phyloP scores from a whole-genome alignment of 176 grass and related monocot species.

The Calamus simplicifolius region DNA sequence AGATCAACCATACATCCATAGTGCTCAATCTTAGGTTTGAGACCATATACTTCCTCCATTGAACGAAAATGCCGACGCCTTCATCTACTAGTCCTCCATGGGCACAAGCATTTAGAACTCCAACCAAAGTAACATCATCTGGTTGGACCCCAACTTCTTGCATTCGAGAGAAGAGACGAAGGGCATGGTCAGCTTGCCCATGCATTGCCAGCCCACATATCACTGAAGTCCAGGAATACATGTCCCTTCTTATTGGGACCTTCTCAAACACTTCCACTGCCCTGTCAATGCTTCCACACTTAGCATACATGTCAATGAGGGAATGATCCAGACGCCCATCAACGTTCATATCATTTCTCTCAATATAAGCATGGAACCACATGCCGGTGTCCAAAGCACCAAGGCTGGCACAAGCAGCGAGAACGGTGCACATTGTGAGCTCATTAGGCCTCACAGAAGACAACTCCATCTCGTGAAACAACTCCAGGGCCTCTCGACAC shows the following conservation, averaged over 20 bases:
- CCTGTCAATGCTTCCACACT: slow-evolving; percentile 60
- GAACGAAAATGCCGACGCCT: slow-evolving; percentile 48
- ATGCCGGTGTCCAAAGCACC: slow-evolving; percentile 54
- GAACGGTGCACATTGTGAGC: slow-evolving; percentile 48
- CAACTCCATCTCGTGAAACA: slow-evolving; percentile 55
- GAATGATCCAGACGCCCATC: slow-evolving; percentile 27
- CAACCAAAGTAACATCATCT: slow-evolving; percentile 61
- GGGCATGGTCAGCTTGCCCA: slow-evolving; percentile 39
- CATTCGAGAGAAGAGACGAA: slow-evolving; percentile 53
- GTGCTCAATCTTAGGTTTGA: too few relatives aligned
- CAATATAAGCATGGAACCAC: slow-evolving; percentile 45
- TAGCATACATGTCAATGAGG: slow-evolving; percentile 76
- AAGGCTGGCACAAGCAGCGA: slow-evolving; percentile 41
- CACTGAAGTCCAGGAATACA: slow-evolving; percentile 64
- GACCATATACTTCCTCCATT: slow-evolving; percentile 49
- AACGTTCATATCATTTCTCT: slow-evolving; percentile 35
- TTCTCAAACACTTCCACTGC: slow-evolving; percentile 61
- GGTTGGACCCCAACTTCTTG: slow-evolving; percentile 31
- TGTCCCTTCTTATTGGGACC: slow-evolving; percentile 37
- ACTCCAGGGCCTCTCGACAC: slow-evolving; percentile 37
- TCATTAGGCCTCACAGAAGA: slow-evolving; percentile 35
- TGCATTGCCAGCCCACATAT: slow-evolving; percentile 75
- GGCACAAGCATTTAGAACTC: slow-evolving; percentile 62
- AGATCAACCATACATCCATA: too few relatives aligned
- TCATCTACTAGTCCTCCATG: slow-evolving; percentile 60